These are phyloP conservation scores for Cyberlindnera mrakii DNA, from an alignment of 805 yeast genomes.

Conservation along the genomic window DNA sequence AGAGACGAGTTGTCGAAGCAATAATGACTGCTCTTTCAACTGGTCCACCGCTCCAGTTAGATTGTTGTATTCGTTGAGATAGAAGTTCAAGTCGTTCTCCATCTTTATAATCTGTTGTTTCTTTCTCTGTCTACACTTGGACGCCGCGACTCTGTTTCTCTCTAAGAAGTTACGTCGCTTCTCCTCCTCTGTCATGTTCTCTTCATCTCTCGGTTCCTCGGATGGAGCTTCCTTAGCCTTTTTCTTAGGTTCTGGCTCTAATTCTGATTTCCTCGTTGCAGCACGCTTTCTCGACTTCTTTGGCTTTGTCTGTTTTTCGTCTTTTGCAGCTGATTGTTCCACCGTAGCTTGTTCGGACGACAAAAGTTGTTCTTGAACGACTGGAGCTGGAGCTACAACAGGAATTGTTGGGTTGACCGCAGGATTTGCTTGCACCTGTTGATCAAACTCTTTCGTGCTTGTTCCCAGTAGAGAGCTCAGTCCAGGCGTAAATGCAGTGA, in stretches of 20 bases:
- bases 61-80: constrained; percentile 63
- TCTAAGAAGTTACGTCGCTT: constrained; percentile 76
- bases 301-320: neutral
- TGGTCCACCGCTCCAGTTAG: constrained; percentile 52
- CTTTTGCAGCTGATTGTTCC: neutral
- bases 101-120: constrained; percentile 80
- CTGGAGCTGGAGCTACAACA: no score
- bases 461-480: constrained; percentile 25
- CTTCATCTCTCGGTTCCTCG: neutral
- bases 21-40: constrained; percentile 51
- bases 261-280: neutral
- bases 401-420: neutral
- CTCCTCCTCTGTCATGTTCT: constrained; percentile 54
- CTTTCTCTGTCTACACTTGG: constrained; percentile 91
- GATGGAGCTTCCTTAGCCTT: neutral
- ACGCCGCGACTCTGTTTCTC: constrained; percentile 90
- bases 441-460: constrained; percentile 12
- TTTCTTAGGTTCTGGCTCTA: neutral
- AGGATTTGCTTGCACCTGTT: constrained; percentile 10
- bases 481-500: constrained; percentile 29
- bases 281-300: neutral
- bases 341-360: neutral
- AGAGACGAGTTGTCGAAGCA: constrained; percentile 40
- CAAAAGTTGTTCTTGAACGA: no score
- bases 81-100: constrained; percentile 71